A percentile compares a stretch with the other conserved stretches of the same genome.
These are phyloP conservation scores for Erodium maritimum DNA, from an alignment of 345 rosid species.

Conservation along the genomic window DNA sequence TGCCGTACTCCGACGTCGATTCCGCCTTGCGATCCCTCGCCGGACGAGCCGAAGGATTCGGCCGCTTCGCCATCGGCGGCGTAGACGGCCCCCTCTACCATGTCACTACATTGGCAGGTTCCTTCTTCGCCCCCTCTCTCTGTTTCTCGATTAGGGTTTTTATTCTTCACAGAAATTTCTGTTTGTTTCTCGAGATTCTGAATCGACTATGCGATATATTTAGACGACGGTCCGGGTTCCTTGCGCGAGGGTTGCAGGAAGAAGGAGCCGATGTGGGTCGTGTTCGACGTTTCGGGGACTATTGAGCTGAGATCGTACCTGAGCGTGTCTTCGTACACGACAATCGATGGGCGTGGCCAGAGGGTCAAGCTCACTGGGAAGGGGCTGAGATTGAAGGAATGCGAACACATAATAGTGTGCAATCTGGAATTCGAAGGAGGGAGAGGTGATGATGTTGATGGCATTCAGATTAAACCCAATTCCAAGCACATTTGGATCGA, in stretches of 20 bases:
- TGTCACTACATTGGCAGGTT: slow-evolving; percentile 59
- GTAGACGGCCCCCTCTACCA: slow-evolving; percentile 46
- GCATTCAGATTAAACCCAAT: slow-evolving; percentile 88
- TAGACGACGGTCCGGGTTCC: slow-evolving; percentile 91
- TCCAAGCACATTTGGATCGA: slow-evolving; percentile 86
- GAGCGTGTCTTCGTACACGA: slow-evolving; percentile 72
- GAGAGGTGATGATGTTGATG: slow-evolving; percentile 74
- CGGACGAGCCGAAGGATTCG: slow-evolving; percentile 74
- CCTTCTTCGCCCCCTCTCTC: not conserved
- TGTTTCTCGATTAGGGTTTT: not conserved
- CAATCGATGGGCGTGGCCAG: slow-evolving; percentile 90
- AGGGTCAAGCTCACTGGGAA: slow-evolving; percentile 72
- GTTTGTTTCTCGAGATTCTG: not conserved
- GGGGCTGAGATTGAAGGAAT: slow-evolving; percentile 74
- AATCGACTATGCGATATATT: slow-evolving; percentile 2
- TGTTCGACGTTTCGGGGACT: slow-evolving; percentile 69
- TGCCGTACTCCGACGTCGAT: slow-evolving; percentile 60
- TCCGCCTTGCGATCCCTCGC: slow-evolving; percentile 40
- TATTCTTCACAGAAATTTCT: no score
- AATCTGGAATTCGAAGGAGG: slow-evolving; percentile 87
- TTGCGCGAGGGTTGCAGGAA: slow-evolving; percentile 62
- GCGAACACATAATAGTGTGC: slow-evolving; percentile 76
- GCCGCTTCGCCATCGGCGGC: slow-evolving; percentile 55
- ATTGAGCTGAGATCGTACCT: slow-evolving; percentile 51
- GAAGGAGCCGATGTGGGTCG: slow-evolving; percentile 85